phyloP scores from a whole-genome alignment of 768 basidiomycete genomes.

The Kwoniella dejecticola region DNA sequence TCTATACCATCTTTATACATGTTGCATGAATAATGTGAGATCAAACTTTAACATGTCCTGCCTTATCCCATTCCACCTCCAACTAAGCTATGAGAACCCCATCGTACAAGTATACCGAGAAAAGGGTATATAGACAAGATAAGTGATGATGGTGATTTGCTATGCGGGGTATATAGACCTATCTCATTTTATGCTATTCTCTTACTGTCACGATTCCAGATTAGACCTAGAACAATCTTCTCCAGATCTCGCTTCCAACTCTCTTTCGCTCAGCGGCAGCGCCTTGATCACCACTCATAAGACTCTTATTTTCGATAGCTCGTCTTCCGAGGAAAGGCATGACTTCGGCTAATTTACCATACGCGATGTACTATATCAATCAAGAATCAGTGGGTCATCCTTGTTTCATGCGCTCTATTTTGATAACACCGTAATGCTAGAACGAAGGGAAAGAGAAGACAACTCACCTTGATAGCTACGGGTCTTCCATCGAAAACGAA shows the following conservation, averaged over 20 bases:
- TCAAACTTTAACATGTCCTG: no score
- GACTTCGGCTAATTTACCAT: slow-evolving; percentile 56
- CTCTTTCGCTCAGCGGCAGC: slow-evolving; percentile 66
- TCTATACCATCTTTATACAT: background rate
- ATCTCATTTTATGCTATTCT: background rate
- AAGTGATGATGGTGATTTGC: no score
- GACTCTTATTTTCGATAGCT: slow-evolving; percentile 89
- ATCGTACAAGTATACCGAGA: no score
- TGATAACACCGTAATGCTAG: no score
- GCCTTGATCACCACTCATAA: slow-evolving; percentile 69
- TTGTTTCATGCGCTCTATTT: no score
- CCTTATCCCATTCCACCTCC: no score
- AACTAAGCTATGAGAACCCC: no score
- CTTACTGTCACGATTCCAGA: no score
- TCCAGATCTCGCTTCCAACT: slow-evolving; percentile 63
- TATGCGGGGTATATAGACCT: background rate
- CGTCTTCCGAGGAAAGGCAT: slow-evolving; percentile 87
- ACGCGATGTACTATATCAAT: slow-evolving; percentile 38
- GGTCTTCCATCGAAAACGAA: slow-evolving; percentile 63
- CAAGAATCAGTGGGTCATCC: background rate
- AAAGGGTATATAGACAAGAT: no score
- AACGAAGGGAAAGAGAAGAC: background rate
- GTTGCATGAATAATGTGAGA: slow-evolving; percentile 5
- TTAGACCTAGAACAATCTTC: slow-evolving; percentile 39
- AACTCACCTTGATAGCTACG: slow-evolving; percentile 68